Conservation (phyloP, 345 rosid species). For the Jatropha curcas region DNA sequence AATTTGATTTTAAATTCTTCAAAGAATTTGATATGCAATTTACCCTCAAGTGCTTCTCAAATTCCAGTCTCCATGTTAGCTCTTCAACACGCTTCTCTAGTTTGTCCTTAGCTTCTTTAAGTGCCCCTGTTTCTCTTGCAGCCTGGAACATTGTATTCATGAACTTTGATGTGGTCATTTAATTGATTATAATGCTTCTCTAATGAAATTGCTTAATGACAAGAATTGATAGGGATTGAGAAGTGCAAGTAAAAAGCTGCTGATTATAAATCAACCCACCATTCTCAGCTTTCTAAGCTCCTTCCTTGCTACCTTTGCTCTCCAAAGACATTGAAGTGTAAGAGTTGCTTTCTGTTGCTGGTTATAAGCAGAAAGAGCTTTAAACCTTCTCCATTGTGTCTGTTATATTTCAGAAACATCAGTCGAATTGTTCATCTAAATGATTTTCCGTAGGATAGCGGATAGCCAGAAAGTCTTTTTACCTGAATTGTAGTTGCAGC, state of each 20-base stretch:
- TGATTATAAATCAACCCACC: slow-evolving; percentile 30
- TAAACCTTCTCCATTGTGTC: slow-evolving; percentile 56
- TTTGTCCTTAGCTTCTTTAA: slow-evolving; percentile 66
- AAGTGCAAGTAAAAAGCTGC: not conserved
- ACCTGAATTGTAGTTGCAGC: slow-evolving; percentile 66
- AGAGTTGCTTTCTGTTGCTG: slow-evolving; percentile 50
- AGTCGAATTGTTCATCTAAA: not conserved
- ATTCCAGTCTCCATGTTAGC: slow-evolving; percentile 56
- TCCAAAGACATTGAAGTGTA: slow-evolving; percentile 58
- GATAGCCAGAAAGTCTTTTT: not conserved
- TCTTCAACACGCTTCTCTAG: slow-evolving; percentile 68
- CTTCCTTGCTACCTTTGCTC: slow-evolving; percentile 55
- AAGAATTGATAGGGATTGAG: not conserved
- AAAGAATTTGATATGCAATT: not conserved
- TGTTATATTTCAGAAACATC: slow-evolving; percentile 21
- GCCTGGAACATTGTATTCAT: slow-evolving; percentile 39
- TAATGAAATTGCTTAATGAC: not conserved
- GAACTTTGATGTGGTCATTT: not conserved
- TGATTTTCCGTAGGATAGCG: not conserved
- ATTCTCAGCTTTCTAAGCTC: slow-evolving; percentile 61
- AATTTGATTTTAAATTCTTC: not conserved
- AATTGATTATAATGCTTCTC: not conserved
- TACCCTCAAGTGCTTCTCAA: slow-evolving; percentile 66
- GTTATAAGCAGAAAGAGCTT: slow-evolving; percentile 46
- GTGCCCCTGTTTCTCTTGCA: slow-evolving; percentile 74